phyloP scores from a whole-genome alignment of 306 rosid genomes.

The Citrullus mucosospermus region DNA sequence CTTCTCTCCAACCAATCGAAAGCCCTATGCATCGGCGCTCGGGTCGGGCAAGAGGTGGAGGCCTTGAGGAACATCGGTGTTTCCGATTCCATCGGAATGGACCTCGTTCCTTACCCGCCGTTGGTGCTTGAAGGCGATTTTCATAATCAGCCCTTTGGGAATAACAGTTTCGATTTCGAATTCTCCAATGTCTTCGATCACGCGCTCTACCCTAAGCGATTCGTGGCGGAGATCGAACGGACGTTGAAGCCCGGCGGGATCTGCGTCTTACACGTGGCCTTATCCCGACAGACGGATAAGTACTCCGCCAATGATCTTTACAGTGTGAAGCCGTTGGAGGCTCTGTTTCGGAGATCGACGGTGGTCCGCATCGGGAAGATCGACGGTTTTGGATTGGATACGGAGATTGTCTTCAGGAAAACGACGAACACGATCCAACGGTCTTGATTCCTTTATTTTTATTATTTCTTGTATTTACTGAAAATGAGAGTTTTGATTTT shows the following conservation, averaged over 20 bases:
- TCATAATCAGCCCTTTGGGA: constrained; percentile 55
- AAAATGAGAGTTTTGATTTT: not conserved
- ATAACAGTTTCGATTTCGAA: constrained; percentile 60
- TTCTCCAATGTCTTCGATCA: constrained; percentile 96
- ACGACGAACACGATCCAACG: constrained; percentile 13
- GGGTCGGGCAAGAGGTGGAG: constrained; percentile 87
- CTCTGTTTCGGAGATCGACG: constrained; percentile 34
- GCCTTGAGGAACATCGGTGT: constrained; percentile 64
- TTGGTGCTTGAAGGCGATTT: constrained; percentile 71
- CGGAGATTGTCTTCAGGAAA: constrained; percentile 63
- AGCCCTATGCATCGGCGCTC: constrained; percentile 65
- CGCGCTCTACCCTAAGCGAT: constrained; percentile 66
- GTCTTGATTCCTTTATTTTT: not conserved
- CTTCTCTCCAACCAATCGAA: constrained; percentile 36
- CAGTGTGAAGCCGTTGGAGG: constrained; percentile 48
- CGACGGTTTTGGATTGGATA: constrained; percentile 83
- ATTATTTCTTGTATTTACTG: not conserved
- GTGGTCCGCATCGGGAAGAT: constrained; percentile 41
- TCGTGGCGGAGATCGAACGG: constrained; percentile 76
- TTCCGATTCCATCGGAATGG: constrained; percentile 59
- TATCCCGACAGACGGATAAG: constrained; percentile 52
- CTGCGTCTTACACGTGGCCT: constrained; percentile 66
- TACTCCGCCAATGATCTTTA: constrained; percentile 82
- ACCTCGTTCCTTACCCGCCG: constrained; percentile 75
- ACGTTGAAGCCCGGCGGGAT: constrained; percentile 67